Evolutionary conservation across 2,329 filamentous ascomycete species (phyloP), one percentile per base, ranked within the genome.

Genomic region (Microsporum canis): DNA sequence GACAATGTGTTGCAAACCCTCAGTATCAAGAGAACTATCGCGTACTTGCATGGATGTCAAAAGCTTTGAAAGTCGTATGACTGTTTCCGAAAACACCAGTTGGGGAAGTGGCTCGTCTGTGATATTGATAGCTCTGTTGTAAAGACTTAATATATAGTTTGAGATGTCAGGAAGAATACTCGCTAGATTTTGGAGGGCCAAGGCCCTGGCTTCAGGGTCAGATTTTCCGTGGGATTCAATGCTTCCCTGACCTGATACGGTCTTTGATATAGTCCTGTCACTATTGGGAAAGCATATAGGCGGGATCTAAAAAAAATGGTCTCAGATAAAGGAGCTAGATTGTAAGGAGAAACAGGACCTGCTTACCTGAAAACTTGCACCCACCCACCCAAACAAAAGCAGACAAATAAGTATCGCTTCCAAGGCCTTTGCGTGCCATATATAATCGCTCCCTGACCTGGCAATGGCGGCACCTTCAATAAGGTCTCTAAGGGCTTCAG

Each of bases 351-450:
- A 27, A 12, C 8, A 27, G 23, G 23, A 8, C 3, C 17, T 47
- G 10, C 62, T 47, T 43, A 75, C 73, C 68, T 76, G 73, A 59
- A 97, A 97, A 69, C 94, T 88, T 68, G 92, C 79, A 3, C 86
- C 88, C 39, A 87, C 83, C 88, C 91, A 96, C 34, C 86, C 88
- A 64, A 95, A 84, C 68, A 97, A 82, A 45, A 97, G 71, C 66
- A 97, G 80, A 69, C 88, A 90, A 31, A 95, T 80, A 55, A 94
- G 77, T 63, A 95, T 89, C 33, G 91, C 85, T 71, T 99, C 95
- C 23, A 99, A 79, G 0, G 90, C 91, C 74, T 97, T 97, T 17
- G 89, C 94, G 75, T 96, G 90, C 92, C 94, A 99, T n/a, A 97
- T 73, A 73, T 96, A 89, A 73, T 99, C 94, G 68, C 90, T 91